Conservation (phyloP, 805 yeast genomes). For the Candida sonorensis region DNA sequence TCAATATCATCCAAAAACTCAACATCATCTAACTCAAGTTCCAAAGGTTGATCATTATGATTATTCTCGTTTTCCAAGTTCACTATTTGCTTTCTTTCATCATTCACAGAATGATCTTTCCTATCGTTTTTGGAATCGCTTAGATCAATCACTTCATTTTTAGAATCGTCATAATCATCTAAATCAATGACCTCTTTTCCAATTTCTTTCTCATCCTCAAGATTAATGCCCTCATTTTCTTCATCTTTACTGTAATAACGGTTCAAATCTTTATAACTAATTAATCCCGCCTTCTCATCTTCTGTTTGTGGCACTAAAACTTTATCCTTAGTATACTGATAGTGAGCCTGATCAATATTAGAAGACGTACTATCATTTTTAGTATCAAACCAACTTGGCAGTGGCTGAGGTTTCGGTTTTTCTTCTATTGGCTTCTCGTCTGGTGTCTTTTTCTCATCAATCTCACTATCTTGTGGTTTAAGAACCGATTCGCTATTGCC, state of each 20-base stretch:
- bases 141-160: no score
- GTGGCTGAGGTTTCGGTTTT: no score
- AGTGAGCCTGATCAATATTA: conserved; percentile 1
- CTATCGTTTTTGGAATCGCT: no score
- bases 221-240: conserved; percentile 6
- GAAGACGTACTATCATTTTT: conserved; percentile 1
- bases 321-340: no score
- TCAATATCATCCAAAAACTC: conserved; percentile 8
- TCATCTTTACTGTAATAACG: conserved; percentile 17
- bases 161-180: not conserved
- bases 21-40: conserved; percentile 2
- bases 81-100: no score
- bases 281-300: conserved; percentile 42
- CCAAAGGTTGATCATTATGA: no score
- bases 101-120: no score
- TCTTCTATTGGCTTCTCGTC: not conserved
- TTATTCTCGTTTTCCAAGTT: no score
- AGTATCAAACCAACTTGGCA: conserved; percentile 21
- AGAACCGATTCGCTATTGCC: no score
- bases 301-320: no score
- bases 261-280: conserved; percentile 45
- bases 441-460: no score
- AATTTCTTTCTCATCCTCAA: not conserved
- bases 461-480: no score
- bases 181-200: not conserved